Evolutionary conservation across 2,329 filamentous ascomycete genomes (phyloP), one percentile per base, ranked within the genome.

Genomic region (Sporothrix sp.): DNA sequence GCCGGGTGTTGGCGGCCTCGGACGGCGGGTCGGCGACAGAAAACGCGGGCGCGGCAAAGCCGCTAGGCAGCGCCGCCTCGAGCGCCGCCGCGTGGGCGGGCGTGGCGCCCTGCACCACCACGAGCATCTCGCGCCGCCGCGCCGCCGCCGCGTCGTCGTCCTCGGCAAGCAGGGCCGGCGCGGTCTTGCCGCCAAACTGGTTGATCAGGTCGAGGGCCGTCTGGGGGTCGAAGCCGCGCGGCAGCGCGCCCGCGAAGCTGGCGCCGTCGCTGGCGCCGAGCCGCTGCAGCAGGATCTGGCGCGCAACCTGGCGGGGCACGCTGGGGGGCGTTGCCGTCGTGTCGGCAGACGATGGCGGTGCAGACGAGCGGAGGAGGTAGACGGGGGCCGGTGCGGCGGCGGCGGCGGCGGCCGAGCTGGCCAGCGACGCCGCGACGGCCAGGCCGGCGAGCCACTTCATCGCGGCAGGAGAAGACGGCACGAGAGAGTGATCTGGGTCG

Each of bases 251-350:
- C 59, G 68, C 68, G 57, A 68, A 70, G 57, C 72, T 71, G 55
- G 70, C 74, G 60, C 70, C 71, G 59, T 70, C 67, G 30, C 68
- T 63, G 50, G 68, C 66, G 16, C 70, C 70, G 52, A 80, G 65
- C 47, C 79, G 74, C 61, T 80, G 78, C 11, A 80, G 71, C 43
- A 83, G 63, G 59, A 84, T 71, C 53, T 82, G 70, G 60, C 76
- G 71, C 52, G 74, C 76, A 61, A 79, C 67, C 62, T 74, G 71
- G 58, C 72, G 71, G 44, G 75, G 70, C 58, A 80, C 63, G 40
- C 68, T 68, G 47, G 72, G 65, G 42, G 67, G 59, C 44, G 64
- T 55, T 3, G 47, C 16, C 3, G 50, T 9, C 6, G 52, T 42
- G 13, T 40, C n/a, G 3, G 54, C 62, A 52, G 38, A 61, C 52